These are phyloP conservation scores for Cicer judaicum DNA, from an alignment of 306 rosid genomes.

Conservation along the genomic window DNA sequence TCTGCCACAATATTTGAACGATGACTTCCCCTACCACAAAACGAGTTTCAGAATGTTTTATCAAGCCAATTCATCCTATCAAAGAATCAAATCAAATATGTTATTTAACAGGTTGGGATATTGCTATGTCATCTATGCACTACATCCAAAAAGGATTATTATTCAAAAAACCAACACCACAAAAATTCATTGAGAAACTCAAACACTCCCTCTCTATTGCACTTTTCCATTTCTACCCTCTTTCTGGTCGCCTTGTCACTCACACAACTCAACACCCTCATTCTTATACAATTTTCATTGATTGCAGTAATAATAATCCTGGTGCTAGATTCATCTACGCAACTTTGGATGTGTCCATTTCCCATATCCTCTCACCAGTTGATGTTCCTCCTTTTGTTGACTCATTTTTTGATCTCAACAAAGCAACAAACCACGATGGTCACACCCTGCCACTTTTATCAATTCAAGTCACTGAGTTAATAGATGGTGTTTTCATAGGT, in stretches of 20 bases:
- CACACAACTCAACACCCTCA: constrained; percentile 37
- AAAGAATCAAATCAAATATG: constrained; percentile 11
- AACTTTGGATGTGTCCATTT: constrained; percentile 46
- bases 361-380: constrained; percentile 59
- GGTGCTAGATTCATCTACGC: constrained; percentile 65
- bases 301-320: constrained; percentile 41
- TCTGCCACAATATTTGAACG: not conserved
- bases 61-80: constrained; percentile 37
- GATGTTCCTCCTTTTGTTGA: constrained; percentile 60
- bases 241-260: constrained; percentile 59
- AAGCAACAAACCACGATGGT: constrained; percentile 64
- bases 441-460: constrained; percentile 62
- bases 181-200: constrained; percentile 44
- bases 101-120: constrained; percentile 56
- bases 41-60: constrained; percentile 45
- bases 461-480: constrained; percentile 62
- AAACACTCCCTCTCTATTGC: constrained; percentile 60
- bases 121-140: constrained; percentile 51
- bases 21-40: not conserved
- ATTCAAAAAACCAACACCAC: constrained; percentile 55
- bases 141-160: constrained; percentile 75
- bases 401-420: constrained; percentile 63
- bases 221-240: constrained; percentile 68
- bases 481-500: constrained; percentile 71
- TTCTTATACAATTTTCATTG: constrained; percentile 50